Evolutionary conservation across 2,329 filamentous ascomycete genomes (phyloP), one percentile per base, ranked within the genome.

Genomic region (Grosmannia serpens): DNA sequence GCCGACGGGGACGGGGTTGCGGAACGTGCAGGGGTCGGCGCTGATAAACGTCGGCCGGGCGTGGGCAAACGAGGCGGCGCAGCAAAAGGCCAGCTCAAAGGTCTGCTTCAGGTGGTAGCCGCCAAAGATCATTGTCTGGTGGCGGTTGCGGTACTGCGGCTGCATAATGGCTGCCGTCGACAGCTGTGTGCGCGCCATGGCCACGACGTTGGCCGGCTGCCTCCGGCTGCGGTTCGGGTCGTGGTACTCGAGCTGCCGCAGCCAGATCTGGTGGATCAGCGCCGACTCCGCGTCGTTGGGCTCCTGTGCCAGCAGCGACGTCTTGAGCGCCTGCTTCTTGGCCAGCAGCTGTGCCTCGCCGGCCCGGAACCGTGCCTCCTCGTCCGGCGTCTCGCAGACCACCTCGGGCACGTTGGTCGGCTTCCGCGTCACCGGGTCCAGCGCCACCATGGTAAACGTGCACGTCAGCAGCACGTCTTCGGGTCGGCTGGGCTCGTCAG

Each of bases 111-210:
- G 75, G 13, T 89, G 78, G 67, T 86, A 89, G 17, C 87, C 87
- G 56, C 87, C 87, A 65, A 89, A 90, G 58, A 90, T 88, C 86
- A 89, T 88, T 69, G 87, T 87, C 65, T 87, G 84, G 69, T 89
- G 85, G 2, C 71, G 68, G 62, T 73, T 73, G 29, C 71, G 66
- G 59, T 72, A 72, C 59, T 73, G 85, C 0, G 87, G 87, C 67
- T 89, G 86, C 86, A 89, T 89, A 63, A 90, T 88, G 64, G 79
- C 81, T 13, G 86, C 84, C 2, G 84, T 72, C n/a, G 68, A 67
- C 7, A 74, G 84, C 65, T 81, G 80, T 35, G 89, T 78, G 38
- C 75, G 74, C 1, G 84, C 83, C 63, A 80, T 78, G 61, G 82
- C 75, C 78, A 89, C n/a, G 4, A 63, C 65, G 59, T 73, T 73